These are phyloP conservation scores for Primulina huaijiensis DNA, from an alignment of 257 asterid genomes.

Conservation along the genomic window DNA sequence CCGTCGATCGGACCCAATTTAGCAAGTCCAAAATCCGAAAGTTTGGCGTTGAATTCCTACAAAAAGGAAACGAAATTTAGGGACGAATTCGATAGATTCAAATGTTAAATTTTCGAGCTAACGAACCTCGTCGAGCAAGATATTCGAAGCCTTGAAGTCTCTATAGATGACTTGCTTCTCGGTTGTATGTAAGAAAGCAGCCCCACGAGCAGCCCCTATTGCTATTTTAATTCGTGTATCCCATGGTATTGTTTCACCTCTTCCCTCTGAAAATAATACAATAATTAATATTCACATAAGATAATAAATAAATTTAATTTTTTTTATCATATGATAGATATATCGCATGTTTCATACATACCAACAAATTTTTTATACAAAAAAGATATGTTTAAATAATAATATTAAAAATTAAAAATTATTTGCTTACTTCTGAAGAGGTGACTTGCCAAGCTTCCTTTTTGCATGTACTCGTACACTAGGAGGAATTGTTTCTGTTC, in stretches of 20 bases:
- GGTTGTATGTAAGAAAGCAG: slow-evolving; percentile 56
- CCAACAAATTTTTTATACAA: too few relatives aligned
- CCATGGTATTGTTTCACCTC: slow-evolving; percentile 72
- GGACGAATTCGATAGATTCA: neutral
- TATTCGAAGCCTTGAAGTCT: slow-evolving; percentile 79
- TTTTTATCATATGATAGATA: too few relatives aligned
- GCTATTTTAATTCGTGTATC: slow-evolving; percentile 64
- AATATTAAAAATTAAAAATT: neutral
- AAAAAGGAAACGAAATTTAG: neutral
- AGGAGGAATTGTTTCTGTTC: slow-evolving; percentile 72
- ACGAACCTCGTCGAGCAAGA: slow-evolving; percentile 60
- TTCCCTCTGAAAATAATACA: slow-evolving; percentile 38
- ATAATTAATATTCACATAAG: neutral
- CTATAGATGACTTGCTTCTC: slow-evolving; percentile 72
- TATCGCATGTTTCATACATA: too few relatives aligned
- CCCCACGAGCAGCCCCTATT: slow-evolving; percentile 79
- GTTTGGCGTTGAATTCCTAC: slow-evolving; percentile 71
- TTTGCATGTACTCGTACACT: slow-evolving; percentile 77
- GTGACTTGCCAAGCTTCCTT: slow-evolving; percentile 85
- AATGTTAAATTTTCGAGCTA: neutral
- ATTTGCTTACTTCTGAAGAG: slow-evolving; percentile 65
- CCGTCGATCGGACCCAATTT: slow-evolving; percentile 84
- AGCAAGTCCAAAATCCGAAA: slow-evolving; percentile 90
- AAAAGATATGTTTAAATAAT: neutral
- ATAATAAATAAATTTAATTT: neutral